Evolutionary conservation across 495 filamentous ascomycete species (phyloP).

Genomic region (Penicillium crystallinum): DNA sequence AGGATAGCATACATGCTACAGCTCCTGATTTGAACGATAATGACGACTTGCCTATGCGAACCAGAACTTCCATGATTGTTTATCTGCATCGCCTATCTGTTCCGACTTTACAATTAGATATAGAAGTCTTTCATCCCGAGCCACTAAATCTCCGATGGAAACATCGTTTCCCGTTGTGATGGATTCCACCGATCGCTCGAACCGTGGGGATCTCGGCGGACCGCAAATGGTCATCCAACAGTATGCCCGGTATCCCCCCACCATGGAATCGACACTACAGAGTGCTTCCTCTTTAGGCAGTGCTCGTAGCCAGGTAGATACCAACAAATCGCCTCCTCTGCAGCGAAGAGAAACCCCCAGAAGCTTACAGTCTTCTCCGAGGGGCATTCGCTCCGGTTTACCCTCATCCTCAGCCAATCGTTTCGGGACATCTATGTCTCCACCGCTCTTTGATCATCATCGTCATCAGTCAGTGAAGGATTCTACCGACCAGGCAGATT

Average conservation of each 20-base stretch:
- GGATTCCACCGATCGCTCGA: slow-evolving; percentile 26
- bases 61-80: slow-evolving; percentile 4
- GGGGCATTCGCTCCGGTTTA: slow-evolving; percentile 28
- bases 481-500: slow-evolving; percentile 31
- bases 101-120: not conserved
- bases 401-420: slow-evolving; percentile 28
- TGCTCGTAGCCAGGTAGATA: slow-evolving; percentile 35
- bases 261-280: slow-evolving; percentile 35
- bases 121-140: not conserved
- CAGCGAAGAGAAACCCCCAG: slow-evolving; percentile 42
- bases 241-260: slow-evolving; percentile 40
- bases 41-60: slow-evolving; percentile 8
- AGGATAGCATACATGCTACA: not conserved
- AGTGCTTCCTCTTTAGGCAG: slow-evolving; percentile 44
- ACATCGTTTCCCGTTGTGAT: slow-evolving; percentile 29
- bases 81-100: slow-evolving; percentile 3
- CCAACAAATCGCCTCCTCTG: slow-evolving; percentile 36
- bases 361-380: slow-evolving; percentile 42
- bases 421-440: slow-evolving; percentile 39
- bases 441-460: slow-evolving; percentile 33
- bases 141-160: slow-evolving; percentile 25
- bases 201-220: slow-evolving; percentile 25
- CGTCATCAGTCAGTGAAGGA: slow-evolving; percentile 33
- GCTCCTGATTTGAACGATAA: slow-evolving; percentile 4
- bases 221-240: slow-evolving; percentile 40